phyloP scores from a whole-genome alignment of 2,329 filamentous ascomycete genomes.

The Talaromyces sp. region DNA sequence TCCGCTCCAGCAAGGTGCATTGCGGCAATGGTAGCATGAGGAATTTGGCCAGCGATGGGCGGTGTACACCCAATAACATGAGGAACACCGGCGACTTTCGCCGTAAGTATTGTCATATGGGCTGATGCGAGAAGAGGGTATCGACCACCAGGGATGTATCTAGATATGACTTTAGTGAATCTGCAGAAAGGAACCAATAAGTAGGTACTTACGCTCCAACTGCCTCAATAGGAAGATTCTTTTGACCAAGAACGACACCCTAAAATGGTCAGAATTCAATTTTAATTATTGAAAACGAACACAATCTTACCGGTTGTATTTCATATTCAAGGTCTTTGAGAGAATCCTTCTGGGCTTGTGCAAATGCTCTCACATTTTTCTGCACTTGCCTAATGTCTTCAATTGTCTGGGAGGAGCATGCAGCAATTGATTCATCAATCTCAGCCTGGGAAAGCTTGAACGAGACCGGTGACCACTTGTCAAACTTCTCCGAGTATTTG shows the following conservation, averaged over 20 bases:
- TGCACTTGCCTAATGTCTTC: constrained; percentile 54
- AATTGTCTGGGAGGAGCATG: constrained; percentile 49
- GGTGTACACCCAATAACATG: constrained; percentile 53
- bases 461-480: constrained; percentile 50
- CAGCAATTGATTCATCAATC: constrained; percentile 46
- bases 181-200: background rate
- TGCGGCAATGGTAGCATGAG: constrained; percentile 50
- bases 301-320: constrained; percentile 25
- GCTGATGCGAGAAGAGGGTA: constrained; percentile 54
- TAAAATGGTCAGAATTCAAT: constrained; percentile 26
- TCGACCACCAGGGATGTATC: constrained; percentile 52
- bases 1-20: constrained; percentile 52
- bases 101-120: constrained; percentile 57
- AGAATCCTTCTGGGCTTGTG: constrained; percentile 46
- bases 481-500: constrained; percentile 52
- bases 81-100: constrained; percentile 53
- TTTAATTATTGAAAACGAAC: background rate
- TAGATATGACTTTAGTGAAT: constrained; percentile 9
- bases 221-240: constrained; percentile 47
- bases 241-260: constrained; percentile 52
- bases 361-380: constrained; percentile 50
- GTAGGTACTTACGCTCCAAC: constrained; percentile 43
- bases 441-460: constrained; percentile 49
- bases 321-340: constrained; percentile 53
- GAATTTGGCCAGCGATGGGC: constrained; percentile 49